Evolutionary conservation across 805 yeast species (phyloP).

Genomic region (Candida nanaspora): DNA sequence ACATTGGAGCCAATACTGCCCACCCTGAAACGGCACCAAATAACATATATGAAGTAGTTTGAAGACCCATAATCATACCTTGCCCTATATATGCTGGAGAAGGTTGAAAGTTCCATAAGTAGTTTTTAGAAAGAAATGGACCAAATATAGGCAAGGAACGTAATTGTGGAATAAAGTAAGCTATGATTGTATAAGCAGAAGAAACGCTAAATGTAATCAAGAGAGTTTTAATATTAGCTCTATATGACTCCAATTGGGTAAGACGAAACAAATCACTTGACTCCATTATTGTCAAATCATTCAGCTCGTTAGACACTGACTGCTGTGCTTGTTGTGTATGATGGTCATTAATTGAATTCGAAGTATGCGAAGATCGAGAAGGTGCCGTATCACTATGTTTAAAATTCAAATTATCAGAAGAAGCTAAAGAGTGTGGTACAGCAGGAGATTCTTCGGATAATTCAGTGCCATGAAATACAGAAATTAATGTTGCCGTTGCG

Average conservation of each 20-base stretch:
- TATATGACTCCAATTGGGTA: constrained; percentile 29
- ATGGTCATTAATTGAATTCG: background rate
- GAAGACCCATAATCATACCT: constrained; percentile 95
- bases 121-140: constrained; percentile 43
- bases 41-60: constrained; percentile 85
- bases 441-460: constrained; percentile 33
- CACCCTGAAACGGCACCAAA: constrained; percentile 88
- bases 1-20: constrained; percentile 83
- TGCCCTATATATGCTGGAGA: constrained; percentile 98
- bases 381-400: no score
- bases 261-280: constrained; percentile 25
- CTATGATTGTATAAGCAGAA: constrained; percentile 59
- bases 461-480: constrained; percentile 74
- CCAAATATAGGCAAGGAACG: constrained; percentile 77
- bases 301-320: background rate
- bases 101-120: constrained; percentile 87
- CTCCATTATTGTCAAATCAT: constrained; percentile 24
- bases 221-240: constrained; percentile 55
- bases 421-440: no score
- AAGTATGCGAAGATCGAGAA: background rate
- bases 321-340: background rate
- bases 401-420: no score
- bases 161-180: constrained; percentile 70
- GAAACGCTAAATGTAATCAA: constrained; percentile 58
- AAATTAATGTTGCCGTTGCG: constrained; percentile 90